phyloP scores from a whole-genome alignment of 331 rosid genomes.

The Erythrophleum ivorense region DNA sequence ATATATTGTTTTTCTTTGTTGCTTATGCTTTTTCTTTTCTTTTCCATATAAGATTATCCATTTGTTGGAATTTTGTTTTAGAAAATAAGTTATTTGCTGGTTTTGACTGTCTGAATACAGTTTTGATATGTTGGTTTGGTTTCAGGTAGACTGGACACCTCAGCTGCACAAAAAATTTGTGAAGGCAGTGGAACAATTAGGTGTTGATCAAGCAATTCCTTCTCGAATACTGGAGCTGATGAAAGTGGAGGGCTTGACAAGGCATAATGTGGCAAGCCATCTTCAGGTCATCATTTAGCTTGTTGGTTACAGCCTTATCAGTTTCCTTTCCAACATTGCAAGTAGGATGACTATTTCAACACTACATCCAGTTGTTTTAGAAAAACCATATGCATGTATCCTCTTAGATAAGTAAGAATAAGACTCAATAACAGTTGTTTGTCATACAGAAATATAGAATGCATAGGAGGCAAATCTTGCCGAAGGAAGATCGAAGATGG shows the following conservation, averaged over 20 bases:
- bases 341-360: conserved; percentile 4
- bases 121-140: conserved; percentile 39
- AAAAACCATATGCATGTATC: conserved; percentile 1
- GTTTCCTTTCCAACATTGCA: conserved; percentile 6
- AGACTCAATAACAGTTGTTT: conserved; percentile 3
- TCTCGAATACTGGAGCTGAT: conserved; percentile 91
- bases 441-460: conserved; percentile 81
- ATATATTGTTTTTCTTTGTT: not conserved
- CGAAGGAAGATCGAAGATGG: conserved; percentile 80
- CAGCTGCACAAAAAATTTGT: conserved; percentile 94
- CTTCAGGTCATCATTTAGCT: conserved; percentile 73
- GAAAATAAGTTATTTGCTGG: conserved; percentile 1
- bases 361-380: conserved; percentile 7
- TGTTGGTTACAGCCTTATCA: conserved; percentile 16
- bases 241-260: conserved; percentile 92
- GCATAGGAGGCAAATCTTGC: conserved; percentile 87
- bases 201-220: conserved; percentile 97
- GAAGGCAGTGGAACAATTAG: conserved; percentile 90
- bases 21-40: conserved; percentile 1
- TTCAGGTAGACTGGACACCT: conserved; percentile 95
- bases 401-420: conserved; percentile 12
- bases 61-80: not conserved
- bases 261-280: conserved; percentile 99
- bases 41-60: not conserved
- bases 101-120: conserved; percentile 31